phyloP scores from a whole-genome alignment of 2,329 filamentous ascomycete genomes.

The Basipetospora chlamydospora region DNA sequence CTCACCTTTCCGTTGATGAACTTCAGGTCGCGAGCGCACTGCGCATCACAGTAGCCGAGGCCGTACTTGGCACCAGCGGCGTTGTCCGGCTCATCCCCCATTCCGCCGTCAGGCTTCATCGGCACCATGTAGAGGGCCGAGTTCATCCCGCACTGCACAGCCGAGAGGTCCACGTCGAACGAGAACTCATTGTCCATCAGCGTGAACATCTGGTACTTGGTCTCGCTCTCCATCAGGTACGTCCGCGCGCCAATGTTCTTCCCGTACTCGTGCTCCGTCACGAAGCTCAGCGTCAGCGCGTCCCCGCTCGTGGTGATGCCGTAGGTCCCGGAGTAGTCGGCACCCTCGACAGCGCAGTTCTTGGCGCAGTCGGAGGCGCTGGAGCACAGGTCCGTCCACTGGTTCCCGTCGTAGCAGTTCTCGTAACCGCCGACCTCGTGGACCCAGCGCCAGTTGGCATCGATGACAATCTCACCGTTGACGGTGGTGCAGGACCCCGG shows the following conservation, averaged over 20 bases:
- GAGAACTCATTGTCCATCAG: slow-evolving; percentile 48
- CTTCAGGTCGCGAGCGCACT: slow-evolving; percentile 32
- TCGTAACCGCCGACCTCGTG: slow-evolving; percentile 23
- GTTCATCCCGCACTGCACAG: slow-evolving; percentile 49
- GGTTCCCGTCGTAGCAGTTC: slow-evolving; percentile 35
- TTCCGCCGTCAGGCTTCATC: slow-evolving; percentile 39
- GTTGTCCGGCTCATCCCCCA: slow-evolving; percentile 28
- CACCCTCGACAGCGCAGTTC: slow-evolving; percentile 32
- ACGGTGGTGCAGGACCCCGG: slow-evolving; percentile 25
- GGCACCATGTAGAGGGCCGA: slow-evolving; percentile 46
- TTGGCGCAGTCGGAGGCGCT: slow-evolving; percentile 24
- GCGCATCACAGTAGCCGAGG: slow-evolving; percentile 38
- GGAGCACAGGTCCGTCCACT: slow-evolving; percentile 21
- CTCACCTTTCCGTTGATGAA: slow-evolving; percentile 27
- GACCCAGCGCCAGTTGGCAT: slow-evolving; percentile 41
- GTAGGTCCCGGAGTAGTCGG: slow-evolving; percentile 27
- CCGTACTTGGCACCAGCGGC: slow-evolving; percentile 35
- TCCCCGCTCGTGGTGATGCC: slow-evolving; percentile 31
- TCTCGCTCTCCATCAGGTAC: slow-evolving; percentile 41
- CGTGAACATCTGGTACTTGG: slow-evolving; percentile 45
- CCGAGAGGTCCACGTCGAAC: slow-evolving; percentile 52
- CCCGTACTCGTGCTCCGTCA: slow-evolving; percentile 30
- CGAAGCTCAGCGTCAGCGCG: slow-evolving; percentile 34
- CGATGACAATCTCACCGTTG: slow-evolving; percentile 30
- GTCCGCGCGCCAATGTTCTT: slow-evolving; percentile 32